Percentiles rank a stretch among this genome's conserved stretches.
These are phyloP conservation scores for Penicillium capsulatum DNA, from an alignment of 2,329 filamentous ascomycete species.

Conservation along the genomic window DNA sequence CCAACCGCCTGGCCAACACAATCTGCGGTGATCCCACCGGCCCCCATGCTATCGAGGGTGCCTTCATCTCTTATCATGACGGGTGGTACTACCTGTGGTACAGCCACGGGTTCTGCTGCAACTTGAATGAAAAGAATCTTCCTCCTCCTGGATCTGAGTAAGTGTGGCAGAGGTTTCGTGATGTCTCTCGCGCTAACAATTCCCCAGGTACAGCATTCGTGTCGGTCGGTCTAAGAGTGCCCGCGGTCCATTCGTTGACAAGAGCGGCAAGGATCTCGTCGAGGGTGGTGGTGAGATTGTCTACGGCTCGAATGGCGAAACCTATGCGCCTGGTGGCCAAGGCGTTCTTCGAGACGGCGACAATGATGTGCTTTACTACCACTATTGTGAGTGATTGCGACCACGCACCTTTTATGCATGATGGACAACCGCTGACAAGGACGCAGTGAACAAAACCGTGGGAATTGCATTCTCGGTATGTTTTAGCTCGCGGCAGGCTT, in stretches of 20 bases:
- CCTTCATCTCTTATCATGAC: conserved; percentile 27
- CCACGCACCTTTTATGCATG: not conserved
- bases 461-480: conserved; percentile 30
- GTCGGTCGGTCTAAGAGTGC: conserved; percentile 56
- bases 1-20: conserved; percentile 20
- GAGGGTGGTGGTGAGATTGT: conserved; percentile 58
- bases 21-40: conserved; percentile 30
- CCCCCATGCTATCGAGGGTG: conserved; percentile 32
- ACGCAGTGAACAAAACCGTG: conserved; percentile 28
- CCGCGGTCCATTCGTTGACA: conserved; percentile 54
- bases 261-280: conserved; percentile 51
- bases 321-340: conserved; percentile 65
- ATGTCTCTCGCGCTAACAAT: conserved; percentile 2
- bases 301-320: conserved; percentile 55
- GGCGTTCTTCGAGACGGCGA: conserved; percentile 51
- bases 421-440: conserved; percentile 5
- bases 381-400: conserved; percentile 27
- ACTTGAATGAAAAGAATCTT: conserved; percentile 24
- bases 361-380: conserved; percentile 33
- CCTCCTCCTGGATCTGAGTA: conserved; percentile 54
- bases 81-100: conserved; percentile 36
- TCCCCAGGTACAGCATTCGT: conserved; percentile 55
- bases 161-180: not conserved
- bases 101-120: conserved; percentile 34
- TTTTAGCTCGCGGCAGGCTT: conserved; percentile 9